phyloP scores from a whole-genome alignment of 1,139 yeast species.

The Scheffersomyces segobiensis region DNA sequence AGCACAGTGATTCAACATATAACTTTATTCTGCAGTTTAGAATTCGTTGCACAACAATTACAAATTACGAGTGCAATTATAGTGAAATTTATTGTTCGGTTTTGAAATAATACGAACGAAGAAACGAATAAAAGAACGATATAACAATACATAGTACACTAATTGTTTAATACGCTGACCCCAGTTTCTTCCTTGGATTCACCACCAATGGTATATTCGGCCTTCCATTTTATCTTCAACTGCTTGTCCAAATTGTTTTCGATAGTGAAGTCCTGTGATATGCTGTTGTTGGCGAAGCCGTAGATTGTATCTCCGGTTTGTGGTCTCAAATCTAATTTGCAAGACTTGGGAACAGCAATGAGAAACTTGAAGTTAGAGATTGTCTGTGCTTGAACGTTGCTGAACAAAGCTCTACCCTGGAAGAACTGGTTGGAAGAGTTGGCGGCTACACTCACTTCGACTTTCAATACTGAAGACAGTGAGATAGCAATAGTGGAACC shows the following conservation, averaged over 20 bases:
- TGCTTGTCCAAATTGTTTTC: conserved; percentile 49
- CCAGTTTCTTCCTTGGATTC: conserved; percentile 56
- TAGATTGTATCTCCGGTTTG: conserved; percentile 62
- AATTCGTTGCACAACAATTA: not conserved
- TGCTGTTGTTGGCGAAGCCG: conserved; percentile 53
- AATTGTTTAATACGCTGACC: conserved; percentile 34
- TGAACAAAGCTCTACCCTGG: conserved; percentile 45
- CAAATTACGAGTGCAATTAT: no score
- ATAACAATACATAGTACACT: not conserved
- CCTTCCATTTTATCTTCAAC: conserved; percentile 82
- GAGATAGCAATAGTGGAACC: conserved; percentile 29
- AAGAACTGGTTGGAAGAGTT: conserved; percentile 37
- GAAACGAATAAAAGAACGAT: not conserved
- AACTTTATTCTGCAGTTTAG: no score
- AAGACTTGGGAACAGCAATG: conserved; percentile 80
- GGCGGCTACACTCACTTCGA: conserved; percentile 49
- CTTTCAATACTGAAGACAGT: conserved; percentile 50
- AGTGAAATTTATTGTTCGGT: not conserved
- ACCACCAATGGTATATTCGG: conserved; percentile 55
- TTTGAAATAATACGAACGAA: not conserved
- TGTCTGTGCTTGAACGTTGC: conserved; percentile 38
- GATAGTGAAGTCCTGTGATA: conserved; percentile 62
- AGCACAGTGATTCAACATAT: no score
- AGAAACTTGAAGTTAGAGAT: conserved; percentile 58
- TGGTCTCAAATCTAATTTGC: conserved; percentile 65